A percentile compares a stretch with the other conserved stretches of the same genome.
Conservation (phyloP, 805 yeast genomes). For the Metschnikowia proteae region DNA sequence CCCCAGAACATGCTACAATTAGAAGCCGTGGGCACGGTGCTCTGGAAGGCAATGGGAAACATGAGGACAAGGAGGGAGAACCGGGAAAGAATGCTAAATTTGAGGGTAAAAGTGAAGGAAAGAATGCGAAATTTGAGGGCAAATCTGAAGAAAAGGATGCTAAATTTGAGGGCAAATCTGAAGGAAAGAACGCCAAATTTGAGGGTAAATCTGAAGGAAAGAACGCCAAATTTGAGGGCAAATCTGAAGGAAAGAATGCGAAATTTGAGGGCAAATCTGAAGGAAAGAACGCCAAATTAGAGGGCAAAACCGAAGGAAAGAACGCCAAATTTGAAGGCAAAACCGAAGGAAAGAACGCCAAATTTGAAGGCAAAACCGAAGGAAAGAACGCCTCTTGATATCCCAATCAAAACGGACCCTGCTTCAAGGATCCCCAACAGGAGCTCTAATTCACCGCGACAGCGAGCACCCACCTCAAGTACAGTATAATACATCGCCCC, state of each 20-base stretch:
- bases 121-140: slow-evolving; percentile 6
- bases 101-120: slow-evolving; percentile 8
- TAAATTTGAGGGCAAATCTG: slow-evolving; percentile 13
- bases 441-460: too few relatives aligned
- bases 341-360: slow-evolving; percentile 6
- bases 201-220: slow-evolving; percentile 12
- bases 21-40: neutral
- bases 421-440: too few relatives aligned
- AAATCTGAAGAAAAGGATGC: slow-evolving; percentile 7
- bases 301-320: slow-evolving; percentile 11
- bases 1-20: slow-evolving; percentile 1
- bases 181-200: slow-evolving; percentile 10
- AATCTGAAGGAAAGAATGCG: slow-evolving; percentile 7
- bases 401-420: too few relatives aligned
- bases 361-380: slow-evolving; percentile 10
- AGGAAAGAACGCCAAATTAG: slow-evolving; percentile 9
- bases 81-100: slow-evolving; percentile 4
- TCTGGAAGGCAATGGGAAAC: slow-evolving; percentile 3
- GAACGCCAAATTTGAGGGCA: slow-evolving; percentile 8
- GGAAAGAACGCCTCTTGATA: neutral
- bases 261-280: slow-evolving; percentile 15
- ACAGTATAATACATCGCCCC: too few relatives aligned
- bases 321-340: slow-evolving; percentile 9
- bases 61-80: slow-evolving; percentile 5
- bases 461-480: too few relatives aligned